Evolutionary conservation across 2,329 filamentous ascomycete species (phyloP), one percentile per base, ranked within the genome.

Genomic region (Onygenales sp.): DNA sequence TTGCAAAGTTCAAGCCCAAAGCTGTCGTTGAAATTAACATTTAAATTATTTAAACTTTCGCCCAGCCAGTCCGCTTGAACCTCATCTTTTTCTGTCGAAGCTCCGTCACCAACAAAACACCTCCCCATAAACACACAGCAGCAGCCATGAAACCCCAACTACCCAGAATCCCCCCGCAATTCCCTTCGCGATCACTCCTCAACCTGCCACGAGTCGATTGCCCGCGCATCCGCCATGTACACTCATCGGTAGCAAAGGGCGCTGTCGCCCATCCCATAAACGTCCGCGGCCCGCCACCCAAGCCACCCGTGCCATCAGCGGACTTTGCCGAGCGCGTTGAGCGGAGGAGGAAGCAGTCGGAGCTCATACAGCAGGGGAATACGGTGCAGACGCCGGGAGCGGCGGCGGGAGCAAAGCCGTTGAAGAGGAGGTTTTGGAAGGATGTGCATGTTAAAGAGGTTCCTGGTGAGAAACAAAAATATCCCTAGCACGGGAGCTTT

Each of bases 381-480:
- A 66, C 74, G 57, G 58, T 72, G 51, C 71, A 68, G 48, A 56
- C 69, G 2, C 69, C 73, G 2, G 51, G 58, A 7, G 53, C 59
- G 14, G 66, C 61, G 44, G 60, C 62, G 36, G 58, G 63, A 17
- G 61, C 67, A 35, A 77, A 78, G 58, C 74, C 76, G 2, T 76
- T 84, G 64, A 78, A 77, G 64, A 87, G 84, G 74, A 80, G 91
- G 51, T 96, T 96, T 74, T 97, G 92, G 92, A 89, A 86, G 69
- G 81, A 93, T 65, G 89, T 93, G 1, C 69, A 78, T 56, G 83
- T 96, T 39, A 76, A 79, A 59, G 81, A 86, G 64, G 78, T 79
- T 8, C 74, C 84, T 58, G 84, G 85, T 87, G 73, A 38, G 56
- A 32, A 38, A 42, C n/a, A 11, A 44, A 27, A n/a, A 39, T 17